Conservation (phyloP, 1,284 basidiomycete genomes). For the Stereum hirsutum region DNA sequence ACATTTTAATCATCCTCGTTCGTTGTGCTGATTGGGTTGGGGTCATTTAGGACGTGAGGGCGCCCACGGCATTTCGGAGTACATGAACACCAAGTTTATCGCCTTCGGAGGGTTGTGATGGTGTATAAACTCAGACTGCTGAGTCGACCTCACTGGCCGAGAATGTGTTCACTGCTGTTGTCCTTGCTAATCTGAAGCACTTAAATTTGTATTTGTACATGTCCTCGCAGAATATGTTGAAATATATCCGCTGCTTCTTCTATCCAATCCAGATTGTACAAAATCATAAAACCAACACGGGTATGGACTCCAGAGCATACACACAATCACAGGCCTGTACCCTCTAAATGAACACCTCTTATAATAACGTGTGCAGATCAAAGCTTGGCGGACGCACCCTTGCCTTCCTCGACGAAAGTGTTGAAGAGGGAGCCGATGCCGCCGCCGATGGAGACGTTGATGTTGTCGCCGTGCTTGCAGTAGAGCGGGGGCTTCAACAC, state of each 20-base stretch:
- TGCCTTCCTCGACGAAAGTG: conserved; percentile 57
- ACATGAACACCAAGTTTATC: conserved; percentile 74
- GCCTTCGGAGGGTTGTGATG: conserved; percentile 60
- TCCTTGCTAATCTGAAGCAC: no score
- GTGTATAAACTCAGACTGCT: no score
- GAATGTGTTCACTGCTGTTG: no score
- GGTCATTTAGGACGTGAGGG: conserved; percentile 59
- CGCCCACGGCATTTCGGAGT: conserved; percentile 78
- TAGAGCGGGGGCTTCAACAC: conserved; percentile 61
- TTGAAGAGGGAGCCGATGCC: conserved; percentile 73
- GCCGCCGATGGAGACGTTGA: conserved; percentile 53
- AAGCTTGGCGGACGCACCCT: conserved; percentile 6
- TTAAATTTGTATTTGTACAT: no score
- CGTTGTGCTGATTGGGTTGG: conserved; percentile 4
- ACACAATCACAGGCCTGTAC: no score
- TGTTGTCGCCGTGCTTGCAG: conserved; percentile 70
- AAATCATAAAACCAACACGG: no score
- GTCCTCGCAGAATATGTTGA: no score
- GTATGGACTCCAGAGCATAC: no score
- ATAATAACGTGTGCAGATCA: neutral
- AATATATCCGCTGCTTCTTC: no score
- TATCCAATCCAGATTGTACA: no score
- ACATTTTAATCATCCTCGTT: conserved; percentile 5
- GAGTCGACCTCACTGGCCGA: no score
- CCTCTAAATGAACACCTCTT: neutral